Evolutionary conservation across 2,329 filamentous ascomycete genomes (phyloP).

Genomic region (Dactylellina haptotyla): DNA sequence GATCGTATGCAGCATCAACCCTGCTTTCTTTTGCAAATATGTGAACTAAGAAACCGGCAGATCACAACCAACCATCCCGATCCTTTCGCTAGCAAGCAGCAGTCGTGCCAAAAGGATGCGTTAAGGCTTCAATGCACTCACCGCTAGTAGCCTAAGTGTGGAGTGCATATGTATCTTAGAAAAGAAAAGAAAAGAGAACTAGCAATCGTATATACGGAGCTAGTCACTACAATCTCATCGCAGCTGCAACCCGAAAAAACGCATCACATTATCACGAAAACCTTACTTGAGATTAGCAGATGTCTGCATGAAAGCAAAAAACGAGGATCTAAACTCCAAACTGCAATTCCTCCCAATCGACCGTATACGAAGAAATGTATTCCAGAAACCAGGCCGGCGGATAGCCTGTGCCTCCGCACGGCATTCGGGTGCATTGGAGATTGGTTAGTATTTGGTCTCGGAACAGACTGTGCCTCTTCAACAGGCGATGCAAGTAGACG

Average conservation of each 20-base stretch:
- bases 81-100: neutral
- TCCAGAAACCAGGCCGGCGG: constrained; percentile 19
- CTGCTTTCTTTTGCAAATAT: too few relatives aligned
- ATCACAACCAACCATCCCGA: neutral
- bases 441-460: neutral
- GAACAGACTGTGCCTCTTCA: neutral
- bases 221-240: neutral
- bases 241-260: neutral
- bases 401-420: constrained; percentile 17
- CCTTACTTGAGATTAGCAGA: neutral
- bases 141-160: too few relatives aligned
- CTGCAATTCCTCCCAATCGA: neutral
- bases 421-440: constrained; percentile 9
- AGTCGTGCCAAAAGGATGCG: neutral
- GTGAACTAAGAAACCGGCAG: neutral
- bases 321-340: neutral
- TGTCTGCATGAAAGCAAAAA: neutral
- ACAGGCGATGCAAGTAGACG: neutral
- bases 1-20: too few relatives aligned
- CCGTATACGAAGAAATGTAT: constrained; percentile 1
- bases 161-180: neutral
- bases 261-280: too few relatives aligned
- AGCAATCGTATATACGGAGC: neutral
- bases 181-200: neutral
- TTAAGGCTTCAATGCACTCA: too few relatives aligned